A percentile compares a stretch with the other conserved stretches of the same genome.
Evolutionary conservation across 2,329 filamentous ascomycete genomes (phyloP).

Genomic region (Zelopaecilomyces penicillatus): DNA sequence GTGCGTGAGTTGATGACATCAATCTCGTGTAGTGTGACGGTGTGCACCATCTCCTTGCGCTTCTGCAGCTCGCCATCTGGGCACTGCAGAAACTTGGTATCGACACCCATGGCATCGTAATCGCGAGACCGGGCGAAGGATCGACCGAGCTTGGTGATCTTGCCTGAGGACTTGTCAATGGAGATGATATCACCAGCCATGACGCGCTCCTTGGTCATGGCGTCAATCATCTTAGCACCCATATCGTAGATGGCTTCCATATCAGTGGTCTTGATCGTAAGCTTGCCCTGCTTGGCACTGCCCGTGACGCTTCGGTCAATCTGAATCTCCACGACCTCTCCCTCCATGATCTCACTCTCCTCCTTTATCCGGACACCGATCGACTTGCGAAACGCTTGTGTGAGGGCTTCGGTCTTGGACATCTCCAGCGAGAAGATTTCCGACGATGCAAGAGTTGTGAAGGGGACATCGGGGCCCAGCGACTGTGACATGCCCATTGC

Average conservation of each 20-base stretch:
- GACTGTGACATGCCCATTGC: constrained; percentile 99
- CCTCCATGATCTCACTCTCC: constrained; percentile 98
- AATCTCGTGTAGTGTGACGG: constrained; percentile 94
- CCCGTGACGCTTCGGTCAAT: constrained; percentile 96
- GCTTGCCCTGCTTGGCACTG: constrained; percentile 94
- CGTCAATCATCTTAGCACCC: constrained; percentile 99
- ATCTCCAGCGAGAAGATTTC: constrained; percentile 99
- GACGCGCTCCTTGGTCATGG: constrained; percentile 98
- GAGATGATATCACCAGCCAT: constrained; percentile 98
- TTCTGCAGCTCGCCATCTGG: constrained; percentile 96
- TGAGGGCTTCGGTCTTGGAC: constrained; percentile 97
- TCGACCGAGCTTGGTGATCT: constrained; percentile 93
- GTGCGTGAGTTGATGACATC: constrained; percentile 98
- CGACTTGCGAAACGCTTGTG: constrained; percentile 97
- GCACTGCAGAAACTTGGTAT: constrained; percentile 96
- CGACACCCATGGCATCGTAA: constrained; percentile 98
- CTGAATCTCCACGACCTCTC: constrained; percentile 97
- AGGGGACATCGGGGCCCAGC: constrained; percentile 86
- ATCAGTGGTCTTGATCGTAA: constrained; percentile 98
- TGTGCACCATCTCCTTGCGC: constrained; percentile 94
- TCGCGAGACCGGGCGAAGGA: constrained; percentile 92
- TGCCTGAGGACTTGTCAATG: constrained; percentile 96
- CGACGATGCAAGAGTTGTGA: constrained; percentile 89
- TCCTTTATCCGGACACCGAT: constrained; percentile 98
- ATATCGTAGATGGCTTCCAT: constrained; percentile 99